Evolutionary conservation across 768 basidiomycete genomes (phyloP), one percentile per base, ranked within the genome.

Genomic region (Auricularia sp.): DNA sequence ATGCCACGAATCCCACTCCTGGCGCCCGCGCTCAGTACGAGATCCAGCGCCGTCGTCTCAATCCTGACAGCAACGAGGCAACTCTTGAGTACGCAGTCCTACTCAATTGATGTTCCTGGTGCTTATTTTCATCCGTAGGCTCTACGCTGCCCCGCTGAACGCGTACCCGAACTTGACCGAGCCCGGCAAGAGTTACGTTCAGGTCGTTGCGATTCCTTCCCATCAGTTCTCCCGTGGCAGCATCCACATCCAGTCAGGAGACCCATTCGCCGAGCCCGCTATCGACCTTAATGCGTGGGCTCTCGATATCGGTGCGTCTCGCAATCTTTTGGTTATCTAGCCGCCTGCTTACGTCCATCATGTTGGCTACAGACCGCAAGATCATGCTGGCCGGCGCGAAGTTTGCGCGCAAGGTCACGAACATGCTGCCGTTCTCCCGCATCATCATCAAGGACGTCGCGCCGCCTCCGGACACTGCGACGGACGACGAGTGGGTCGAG

Each of bases 301-400:
- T 21, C 21, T 51, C 47, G 21, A 16, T 51, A 51, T 51, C 47
- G 47, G 39, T 42, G 39, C 39, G 39, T 42, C 39, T 42, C 39
- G 39, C 39, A 7, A 14, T 14, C 8, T 14, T 7, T 42, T 7
- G 8, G 13, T 14, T 14, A 7, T 7, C 39, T 7, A 42, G 29
- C 13, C 39, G 39, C 39, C 39, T 42, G 39, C 39, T 42, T 42
- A 42, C 13, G 7, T 8, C 13, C 39, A 14, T 42, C 39, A 7
- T 42, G 8, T 8, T 42, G 7, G 39, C 39, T 14, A 14, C 39
- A 42, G 39, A 75, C 64, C 21, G 72, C 5, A 62, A 68, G 3
- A 47, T 73, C 14, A 51, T 72, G 33, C 51, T 74, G 44, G 63
- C 72, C 61, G 18, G 67, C 65, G 8, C 62, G 42, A 39, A 44